phyloP scores from a whole-genome alignment of 495 filamentous ascomycete genomes.

The Daldinia loculata region DNA sequence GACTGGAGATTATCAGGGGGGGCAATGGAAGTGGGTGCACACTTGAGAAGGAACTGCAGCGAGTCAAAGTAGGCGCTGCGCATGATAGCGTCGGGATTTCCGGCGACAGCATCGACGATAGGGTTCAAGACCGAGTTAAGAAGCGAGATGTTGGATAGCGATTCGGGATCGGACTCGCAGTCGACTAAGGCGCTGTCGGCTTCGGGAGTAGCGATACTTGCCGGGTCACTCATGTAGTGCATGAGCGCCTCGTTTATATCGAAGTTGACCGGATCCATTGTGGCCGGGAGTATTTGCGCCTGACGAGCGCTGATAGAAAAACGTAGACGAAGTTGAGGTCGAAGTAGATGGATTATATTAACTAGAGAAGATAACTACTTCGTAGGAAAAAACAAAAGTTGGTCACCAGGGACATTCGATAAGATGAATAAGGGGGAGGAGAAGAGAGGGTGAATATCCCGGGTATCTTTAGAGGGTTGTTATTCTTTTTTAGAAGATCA shows the following conservation, averaged over 20 bases:
- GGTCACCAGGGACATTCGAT: constrained; percentile 1
- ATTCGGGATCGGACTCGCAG: constrained; percentile 90
- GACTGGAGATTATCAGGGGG: constrained; percentile 42
- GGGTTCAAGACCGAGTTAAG: constrained; percentile 88
- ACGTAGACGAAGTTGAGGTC: background rate
- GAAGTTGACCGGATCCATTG: constrained; percentile 83
- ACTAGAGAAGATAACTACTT: constrained; percentile 9
- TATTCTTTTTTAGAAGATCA: background rate
- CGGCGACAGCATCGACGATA: constrained; percentile 92
- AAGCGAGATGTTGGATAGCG: constrained; percentile 73
- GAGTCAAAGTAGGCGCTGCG: constrained; percentile 85
- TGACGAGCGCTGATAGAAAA: constrained; percentile 16
- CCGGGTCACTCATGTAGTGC: constrained; percentile 91
- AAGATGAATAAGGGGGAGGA: constrained; percentile 1
- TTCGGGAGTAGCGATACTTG: constrained; percentile 82
- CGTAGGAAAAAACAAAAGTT: background rate
- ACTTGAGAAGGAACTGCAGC: constrained; percentile 96
- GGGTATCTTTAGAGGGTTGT: constrained; percentile 12
- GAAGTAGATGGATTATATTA: background rate
- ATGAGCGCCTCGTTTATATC: constrained; percentile 96
- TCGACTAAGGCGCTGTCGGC: constrained; percentile 86
- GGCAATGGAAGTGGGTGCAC: constrained; percentile 70
- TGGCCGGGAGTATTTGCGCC: constrained; percentile 44
- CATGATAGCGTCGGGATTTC: constrained; percentile 86
- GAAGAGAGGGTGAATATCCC: constrained; percentile 18